A percentile compares a stretch with the other conserved stretches of the same genome.
Conservation (phyloP, 148 eudicot species). For the Diospyros kaki region DNA sequence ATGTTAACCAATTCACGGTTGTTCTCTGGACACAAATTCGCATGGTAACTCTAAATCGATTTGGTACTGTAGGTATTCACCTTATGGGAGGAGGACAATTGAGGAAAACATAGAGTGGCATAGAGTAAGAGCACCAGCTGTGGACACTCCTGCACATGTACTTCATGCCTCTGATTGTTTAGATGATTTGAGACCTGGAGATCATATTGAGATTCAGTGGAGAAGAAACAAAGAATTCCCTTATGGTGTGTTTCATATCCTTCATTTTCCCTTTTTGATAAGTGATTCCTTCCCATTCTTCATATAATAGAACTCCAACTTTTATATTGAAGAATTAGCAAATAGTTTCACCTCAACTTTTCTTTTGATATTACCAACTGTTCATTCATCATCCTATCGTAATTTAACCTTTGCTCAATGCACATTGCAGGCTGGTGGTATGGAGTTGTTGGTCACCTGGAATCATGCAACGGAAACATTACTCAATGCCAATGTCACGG, state of each 20-base stretch:
- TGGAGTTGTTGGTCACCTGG: conserved; percentile 86
- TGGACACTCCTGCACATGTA: conserved; percentile 55
- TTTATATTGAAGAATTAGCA: conserved; percentile 2
- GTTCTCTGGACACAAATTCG: no score
- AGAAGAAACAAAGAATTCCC: conserved; percentile 72
- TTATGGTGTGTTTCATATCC: conserved; percentile 42
- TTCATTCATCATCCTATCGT: not conserved
- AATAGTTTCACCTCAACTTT: not conserved
- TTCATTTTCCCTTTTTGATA: not conserved
- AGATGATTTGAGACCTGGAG: conserved; percentile 65
- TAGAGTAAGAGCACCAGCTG: conserved; percentile 68
- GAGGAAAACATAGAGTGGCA: conserved; percentile 80
- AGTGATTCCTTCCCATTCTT: not conserved
- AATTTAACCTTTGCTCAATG: conserved; percentile 4
- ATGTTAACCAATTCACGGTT: no score
- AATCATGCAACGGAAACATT: conserved; percentile 46
- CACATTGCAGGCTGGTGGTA: conserved; percentile 89
- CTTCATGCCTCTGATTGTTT: conserved; percentile 70
- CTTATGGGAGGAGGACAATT: conserved; percentile 55
- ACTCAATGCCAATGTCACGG: conserved; percentile 54
- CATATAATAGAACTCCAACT: not conserved
- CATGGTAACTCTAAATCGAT: not conserved
- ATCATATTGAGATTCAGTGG: conserved; percentile 96
- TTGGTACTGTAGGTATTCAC: conserved; percentile 48
- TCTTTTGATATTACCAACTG: not conserved